Evolutionary conservation across 1,139 yeast genomes (phyloP).

Genomic region (Magnusiomyces magnusii): DNA sequence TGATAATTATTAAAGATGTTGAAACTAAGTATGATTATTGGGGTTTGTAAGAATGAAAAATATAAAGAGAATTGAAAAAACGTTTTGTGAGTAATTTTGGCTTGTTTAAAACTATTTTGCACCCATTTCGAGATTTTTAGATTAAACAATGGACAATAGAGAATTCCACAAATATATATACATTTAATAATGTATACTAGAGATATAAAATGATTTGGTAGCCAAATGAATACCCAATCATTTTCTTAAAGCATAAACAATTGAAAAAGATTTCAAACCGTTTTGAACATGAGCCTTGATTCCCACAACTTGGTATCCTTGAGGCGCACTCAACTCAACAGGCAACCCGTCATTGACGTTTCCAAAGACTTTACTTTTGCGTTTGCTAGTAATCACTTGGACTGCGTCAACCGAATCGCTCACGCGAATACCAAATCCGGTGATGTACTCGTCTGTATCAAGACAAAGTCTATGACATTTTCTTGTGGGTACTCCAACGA

Average conservation of each 20-base stretch:
- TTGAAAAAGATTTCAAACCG: slow-evolving; percentile 71
- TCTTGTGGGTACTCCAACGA: slow-evolving; percentile 58
- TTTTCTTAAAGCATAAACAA: slow-evolving; percentile 39
- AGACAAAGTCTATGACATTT: slow-evolving; percentile 51
- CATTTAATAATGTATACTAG: too few species aligned
- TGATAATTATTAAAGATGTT: too few species aligned
- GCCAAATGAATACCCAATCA: not conserved
- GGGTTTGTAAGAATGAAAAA: too few species aligned
- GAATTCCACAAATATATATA: too few species aligned
- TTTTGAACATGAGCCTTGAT: slow-evolving; percentile 54
- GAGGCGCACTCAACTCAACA: slow-evolving; percentile 52
- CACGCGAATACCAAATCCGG: slow-evolving; percentile 54
- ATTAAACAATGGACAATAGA: too few species aligned
- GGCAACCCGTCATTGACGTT: slow-evolving; percentile 66
- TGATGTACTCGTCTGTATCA: slow-evolving; percentile 48
- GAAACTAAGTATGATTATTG: too few species aligned
- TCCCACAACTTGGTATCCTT: slow-evolving; percentile 52
- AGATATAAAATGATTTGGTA: not conserved
- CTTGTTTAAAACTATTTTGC: too few species aligned
- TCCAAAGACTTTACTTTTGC: slow-evolving; percentile 40
- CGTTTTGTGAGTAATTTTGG: too few species aligned
- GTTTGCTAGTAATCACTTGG: slow-evolving; percentile 47
- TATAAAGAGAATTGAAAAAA: too few species aligned
- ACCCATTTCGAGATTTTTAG: too few species aligned
- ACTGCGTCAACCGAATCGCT: slow-evolving; percentile 93